phyloP scores from a whole-genome alignment of 805 yeast genomes.

The Dipodascus albidus region DNA sequence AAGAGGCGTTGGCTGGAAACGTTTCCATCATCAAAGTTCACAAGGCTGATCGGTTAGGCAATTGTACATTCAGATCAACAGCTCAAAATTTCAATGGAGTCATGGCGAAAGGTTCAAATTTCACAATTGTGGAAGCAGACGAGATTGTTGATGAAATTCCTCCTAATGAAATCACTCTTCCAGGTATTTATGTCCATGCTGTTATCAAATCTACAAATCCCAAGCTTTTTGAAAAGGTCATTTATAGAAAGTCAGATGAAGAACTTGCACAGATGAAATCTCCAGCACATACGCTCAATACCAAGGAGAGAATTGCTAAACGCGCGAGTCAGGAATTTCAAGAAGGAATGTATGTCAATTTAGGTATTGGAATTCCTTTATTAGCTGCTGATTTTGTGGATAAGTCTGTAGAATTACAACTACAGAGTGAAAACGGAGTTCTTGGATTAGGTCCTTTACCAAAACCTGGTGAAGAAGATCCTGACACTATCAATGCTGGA shows the following conservation, averaged over 20 bases:
- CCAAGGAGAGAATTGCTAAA: conserved; percentile 28
- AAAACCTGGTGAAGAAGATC: conserved; percentile 32
- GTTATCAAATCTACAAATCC: conserved; percentile 32
- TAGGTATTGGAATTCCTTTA: conserved; percentile 43
- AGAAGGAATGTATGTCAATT: conserved; percentile 33
- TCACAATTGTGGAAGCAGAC: conserved; percentile 42
- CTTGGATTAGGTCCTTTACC: conserved; percentile 40
- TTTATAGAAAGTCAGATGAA: conserved; percentile 8
- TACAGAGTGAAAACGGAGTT: conserved; percentile 40
- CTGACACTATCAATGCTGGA: conserved; percentile 41
- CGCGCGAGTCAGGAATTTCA: conserved; percentile 37
- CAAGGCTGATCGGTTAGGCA: conserved; percentile 39
- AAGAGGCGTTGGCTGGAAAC: conserved; percentile 35
- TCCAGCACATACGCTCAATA: neutral
- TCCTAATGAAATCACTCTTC: conserved; percentile 37
- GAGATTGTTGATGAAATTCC: conserved; percentile 34
- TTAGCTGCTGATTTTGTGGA: conserved; percentile 34
- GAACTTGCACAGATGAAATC: conserved; percentile 1
- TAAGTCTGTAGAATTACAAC: conserved; percentile 26
- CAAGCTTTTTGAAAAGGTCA: conserved; percentile 32
- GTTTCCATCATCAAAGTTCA: conserved; percentile 38
- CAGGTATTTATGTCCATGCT: conserved; percentile 33
- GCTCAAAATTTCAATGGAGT: conserved; percentile 36
- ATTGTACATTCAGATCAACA: conserved; percentile 36
- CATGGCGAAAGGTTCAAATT: conserved; percentile 34